A percentile compares a stretch with the other conserved stretches of the same genome.
phyloP scores from a whole-genome alignment of 1,284 basidiomycete genomes.

The Flammula alnicola region DNA sequence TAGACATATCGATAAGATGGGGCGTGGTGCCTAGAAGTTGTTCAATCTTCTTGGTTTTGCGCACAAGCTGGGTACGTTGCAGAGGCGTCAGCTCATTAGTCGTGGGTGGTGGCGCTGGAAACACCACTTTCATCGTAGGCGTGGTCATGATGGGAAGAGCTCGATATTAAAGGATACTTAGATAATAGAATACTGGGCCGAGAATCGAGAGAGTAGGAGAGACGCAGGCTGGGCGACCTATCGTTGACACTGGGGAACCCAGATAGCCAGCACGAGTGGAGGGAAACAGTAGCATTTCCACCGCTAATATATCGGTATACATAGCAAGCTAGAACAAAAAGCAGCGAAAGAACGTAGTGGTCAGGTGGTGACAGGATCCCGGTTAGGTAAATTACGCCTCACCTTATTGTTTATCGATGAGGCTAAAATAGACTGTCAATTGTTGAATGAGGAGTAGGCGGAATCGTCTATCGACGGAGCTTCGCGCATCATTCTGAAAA shows the following conservation, averaged over 20 bases:
- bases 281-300: background rate
- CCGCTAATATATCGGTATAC: conserved; percentile 2
- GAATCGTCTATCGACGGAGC: too few species aligned
- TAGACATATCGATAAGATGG: conserved; percentile 51
- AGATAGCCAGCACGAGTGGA: background rate
- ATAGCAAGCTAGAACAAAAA: conserved; percentile 4
- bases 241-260: background rate
- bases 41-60: conserved; percentile 64
- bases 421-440: too few species aligned
- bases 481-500: too few species aligned
- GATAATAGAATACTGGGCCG: background rate
- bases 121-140: conserved; percentile 36
- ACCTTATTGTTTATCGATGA: too few species aligned
- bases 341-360: background rate
- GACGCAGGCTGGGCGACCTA: too few species aligned
- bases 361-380: too few species aligned
- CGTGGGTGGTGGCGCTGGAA: conserved; percentile 63
- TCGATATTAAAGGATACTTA: background rate
- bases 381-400: too few species aligned
- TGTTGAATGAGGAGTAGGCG: too few species aligned
- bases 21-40: conserved; percentile 65
- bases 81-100: conserved; percentile 56
- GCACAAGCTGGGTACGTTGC: conserved; percentile 60
- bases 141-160: background rate
- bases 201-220: background rate